Percentiles rank a stretch among this genome's conserved stretches.
phyloP scores from a whole-genome alignment of 2,329 filamentous ascomycete genomes.

The Cladosporium sp. region DNA sequence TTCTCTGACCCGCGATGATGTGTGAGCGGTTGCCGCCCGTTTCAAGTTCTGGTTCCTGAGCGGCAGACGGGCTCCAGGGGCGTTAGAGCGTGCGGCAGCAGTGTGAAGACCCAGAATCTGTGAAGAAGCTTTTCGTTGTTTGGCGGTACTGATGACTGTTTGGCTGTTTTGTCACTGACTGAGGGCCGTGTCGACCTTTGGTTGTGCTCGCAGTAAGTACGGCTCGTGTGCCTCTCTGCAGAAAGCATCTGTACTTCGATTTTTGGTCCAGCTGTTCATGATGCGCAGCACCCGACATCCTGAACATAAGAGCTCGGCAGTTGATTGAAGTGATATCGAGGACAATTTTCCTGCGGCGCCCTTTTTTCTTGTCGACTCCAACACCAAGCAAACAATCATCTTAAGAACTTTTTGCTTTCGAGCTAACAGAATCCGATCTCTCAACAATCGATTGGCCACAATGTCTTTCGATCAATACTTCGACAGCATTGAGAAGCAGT shows the following conservation, averaged over 20 bases:
- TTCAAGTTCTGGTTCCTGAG: background rate
- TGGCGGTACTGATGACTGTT: background rate
- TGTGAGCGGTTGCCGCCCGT: background rate
- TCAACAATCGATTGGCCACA: background rate
- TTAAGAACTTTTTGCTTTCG: no score
- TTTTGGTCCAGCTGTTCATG: background rate
- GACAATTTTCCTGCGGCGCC: background rate
- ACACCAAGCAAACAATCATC: no score
- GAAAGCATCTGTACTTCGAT: background rate
- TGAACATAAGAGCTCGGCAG: background rate
- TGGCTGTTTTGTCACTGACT: background rate
- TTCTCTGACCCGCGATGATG: background rate
- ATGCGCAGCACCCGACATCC: background rate
- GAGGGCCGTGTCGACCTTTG: conserved; percentile 2
- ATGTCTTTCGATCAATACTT: conserved; percentile 18
- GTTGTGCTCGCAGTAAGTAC: background rate
- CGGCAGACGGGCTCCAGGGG: background rate
- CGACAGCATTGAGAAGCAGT: background rate
- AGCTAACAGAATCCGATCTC: background rate
- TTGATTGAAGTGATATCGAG: background rate
- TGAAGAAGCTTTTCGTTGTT: background rate
- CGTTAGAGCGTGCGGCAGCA: background rate
- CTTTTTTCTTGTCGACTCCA: background rate
- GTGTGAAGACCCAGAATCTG: background rate
- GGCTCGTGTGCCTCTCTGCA: conserved; percentile 1